Evolutionary conservation across 2,329 filamentous ascomycete genomes (phyloP).

Genomic region (Colletotrichum abscissum): DNA sequence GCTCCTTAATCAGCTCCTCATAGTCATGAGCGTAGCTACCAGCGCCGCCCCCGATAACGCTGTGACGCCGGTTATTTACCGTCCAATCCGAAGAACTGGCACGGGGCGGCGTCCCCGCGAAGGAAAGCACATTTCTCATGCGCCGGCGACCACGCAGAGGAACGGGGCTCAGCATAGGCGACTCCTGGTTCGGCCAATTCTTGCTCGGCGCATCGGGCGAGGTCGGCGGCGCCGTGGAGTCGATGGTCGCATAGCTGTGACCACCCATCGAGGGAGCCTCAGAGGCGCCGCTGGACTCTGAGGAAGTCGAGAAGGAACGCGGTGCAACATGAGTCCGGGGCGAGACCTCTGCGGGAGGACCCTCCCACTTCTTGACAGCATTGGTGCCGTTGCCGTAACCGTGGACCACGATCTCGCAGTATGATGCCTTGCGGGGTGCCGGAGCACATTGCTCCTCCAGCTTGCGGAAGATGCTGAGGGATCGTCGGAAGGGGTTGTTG

Average conservation of each 20-base stretch:
- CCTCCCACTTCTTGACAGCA: constrained; percentile 41
- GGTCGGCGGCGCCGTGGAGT: constrained; percentile 41
- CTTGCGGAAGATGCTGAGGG: constrained; percentile 46
- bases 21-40: constrained; percentile 41
- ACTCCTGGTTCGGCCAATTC: constrained; percentile 15
- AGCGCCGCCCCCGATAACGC: neutral
- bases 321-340: neutral
- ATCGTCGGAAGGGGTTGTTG: constrained; percentile 44
- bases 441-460: constrained; percentile 17
- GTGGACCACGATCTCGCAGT: constrained; percentile 64
- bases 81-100: neutral
- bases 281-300: constrained; percentile 36
- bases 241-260: constrained; percentile 40
- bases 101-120: neutral
- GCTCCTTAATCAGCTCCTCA: constrained; percentile 40
- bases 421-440: constrained; percentile 40
- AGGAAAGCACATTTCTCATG: constrained; percentile 35
- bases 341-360: neutral
- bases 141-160: constrained; percentile 43
- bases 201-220: constrained; percentile 37
- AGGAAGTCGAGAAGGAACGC: constrained; percentile 37
- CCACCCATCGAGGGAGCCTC: constrained; percentile 42
- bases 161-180: constrained; percentile 36
- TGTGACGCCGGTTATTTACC: neutral
- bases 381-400: constrained; percentile 67